Percentiles rank a stretch among this genome's conserved stretches.
Evolutionary conservation across 2,329 filamentous ascomycete genomes (phyloP).

Genomic region (Paracamarosporium sp.): DNA sequence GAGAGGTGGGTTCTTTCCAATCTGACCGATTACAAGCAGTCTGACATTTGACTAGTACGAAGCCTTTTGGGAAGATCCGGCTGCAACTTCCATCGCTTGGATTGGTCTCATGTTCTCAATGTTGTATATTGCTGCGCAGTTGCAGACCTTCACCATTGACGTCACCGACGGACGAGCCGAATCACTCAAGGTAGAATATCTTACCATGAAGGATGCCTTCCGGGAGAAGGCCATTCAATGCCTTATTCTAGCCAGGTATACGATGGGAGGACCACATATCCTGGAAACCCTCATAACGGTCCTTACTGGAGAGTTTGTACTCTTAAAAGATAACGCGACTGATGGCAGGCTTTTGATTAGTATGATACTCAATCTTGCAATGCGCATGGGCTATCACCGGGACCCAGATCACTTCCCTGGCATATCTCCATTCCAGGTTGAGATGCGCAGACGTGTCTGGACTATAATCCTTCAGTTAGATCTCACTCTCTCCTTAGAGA

Average conservation of each 20-base stretch:
- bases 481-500: slow-evolving; percentile 34
- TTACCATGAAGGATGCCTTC: slow-evolving; percentile 17
- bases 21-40: neutral
- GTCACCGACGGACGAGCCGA: neutral
- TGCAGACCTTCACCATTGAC: neutral
- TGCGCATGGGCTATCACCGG: slow-evolving; percentile 46
- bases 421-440: slow-evolving; percentile 59
- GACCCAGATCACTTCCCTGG: slow-evolving; percentile 34
- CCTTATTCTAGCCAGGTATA: slow-evolving; percentile 26
- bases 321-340: slow-evolving; percentile 9
- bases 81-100: neutral
- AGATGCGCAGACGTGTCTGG: slow-evolving; percentile 66
- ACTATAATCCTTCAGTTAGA: slow-evolving; percentile 53
- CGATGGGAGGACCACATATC: neutral
- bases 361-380: slow-evolving; percentile 19
- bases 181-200: neutral
- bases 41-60: neutral
- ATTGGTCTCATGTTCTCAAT: neutral
- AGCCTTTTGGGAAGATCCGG: neutral
- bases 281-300: neutral
- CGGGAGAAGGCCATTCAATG: slow-evolving; percentile 14
- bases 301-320: neutral
- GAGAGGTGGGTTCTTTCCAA: neutral
- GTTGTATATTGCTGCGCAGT: neutral
- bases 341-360: slow-evolving; percentile 15